A percentile compares a stretch with the other conserved stretches of the same genome.
These are phyloP conservation scores for Beauveria caledonica DNA, from an alignment of 2,329 filamentous ascomycete genomes.

Conservation along the genomic window DNA sequence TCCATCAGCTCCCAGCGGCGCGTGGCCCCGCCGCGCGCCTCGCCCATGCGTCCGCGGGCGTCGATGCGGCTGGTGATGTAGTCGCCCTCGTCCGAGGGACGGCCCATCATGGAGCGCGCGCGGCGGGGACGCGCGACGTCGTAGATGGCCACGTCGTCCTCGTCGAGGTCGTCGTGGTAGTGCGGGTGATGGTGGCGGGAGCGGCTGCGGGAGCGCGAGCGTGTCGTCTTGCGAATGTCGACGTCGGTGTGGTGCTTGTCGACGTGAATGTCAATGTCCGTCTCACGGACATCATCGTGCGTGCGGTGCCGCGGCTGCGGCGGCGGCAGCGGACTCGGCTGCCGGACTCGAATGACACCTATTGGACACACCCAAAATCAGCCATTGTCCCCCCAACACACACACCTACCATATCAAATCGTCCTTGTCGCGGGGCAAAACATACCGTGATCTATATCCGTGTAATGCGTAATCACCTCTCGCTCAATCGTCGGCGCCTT, in stretches of 20 bases:
- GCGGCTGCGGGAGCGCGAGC: constrained; percentile 31
- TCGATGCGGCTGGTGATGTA: constrained; percentile 51
- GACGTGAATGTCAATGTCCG: constrained; percentile 54
- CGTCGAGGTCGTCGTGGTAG: constrained; percentile 11
- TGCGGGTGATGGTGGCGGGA: constrained; percentile 33
- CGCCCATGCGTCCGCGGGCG: constrained; percentile 57
- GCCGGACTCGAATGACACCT: constrained; percentile 39
- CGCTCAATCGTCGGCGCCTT: constrained; percentile 74
- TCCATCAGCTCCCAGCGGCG: constrained; percentile 76
- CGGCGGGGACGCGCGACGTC: constrained; percentile 41
- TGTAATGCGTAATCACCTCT: constrained; percentile 82
- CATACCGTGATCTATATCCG: constrained; percentile 68
- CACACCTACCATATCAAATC: too few species aligned
- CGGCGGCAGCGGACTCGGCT: constrained; percentile 36
- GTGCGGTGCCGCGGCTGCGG: constrained; percentile 33
- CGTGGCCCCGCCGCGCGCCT: constrained; percentile 66
- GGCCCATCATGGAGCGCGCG: constrained; percentile 42
- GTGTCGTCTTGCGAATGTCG: constrained; percentile 38
- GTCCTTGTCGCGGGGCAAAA: too few species aligned
- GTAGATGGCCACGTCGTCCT: constrained; percentile 50
- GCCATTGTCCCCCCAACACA: not conserved
- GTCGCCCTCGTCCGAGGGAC: constrained; percentile 44
- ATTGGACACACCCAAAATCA: not conserved
- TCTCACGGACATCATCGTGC: constrained; percentile 41
- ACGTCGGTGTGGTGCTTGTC: constrained; percentile 48